phyloP scores from a whole-genome alignment of 495 filamentous ascomycete genomes.

The Aspergillus cavernicola region DNA sequence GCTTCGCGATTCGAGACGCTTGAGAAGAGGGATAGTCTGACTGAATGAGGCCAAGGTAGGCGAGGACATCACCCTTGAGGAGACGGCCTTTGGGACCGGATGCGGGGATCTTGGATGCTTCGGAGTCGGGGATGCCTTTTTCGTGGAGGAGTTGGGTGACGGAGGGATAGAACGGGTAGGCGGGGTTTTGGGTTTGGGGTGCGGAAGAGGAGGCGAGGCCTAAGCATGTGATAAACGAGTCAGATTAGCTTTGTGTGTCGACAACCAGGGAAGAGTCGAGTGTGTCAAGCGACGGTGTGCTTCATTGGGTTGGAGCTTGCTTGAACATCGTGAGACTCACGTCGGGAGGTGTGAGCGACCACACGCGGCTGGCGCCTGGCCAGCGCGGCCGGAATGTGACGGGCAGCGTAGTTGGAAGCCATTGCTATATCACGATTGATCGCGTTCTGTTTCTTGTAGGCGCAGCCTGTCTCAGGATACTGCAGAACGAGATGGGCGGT shows the following conservation, averaged over 20 bases:
- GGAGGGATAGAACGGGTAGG: constrained; percentile 80
- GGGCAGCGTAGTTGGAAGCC: constrained; percentile 36
- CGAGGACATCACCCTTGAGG: constrained; percentile 92
- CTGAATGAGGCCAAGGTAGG: constrained; percentile 75
- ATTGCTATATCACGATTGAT: constrained; percentile 23
- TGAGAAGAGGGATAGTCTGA: constrained; percentile 65
- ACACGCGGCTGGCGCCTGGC: constrained; percentile 37
- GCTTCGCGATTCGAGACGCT: constrained; percentile 64
- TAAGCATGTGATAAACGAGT: constrained; percentile 7
- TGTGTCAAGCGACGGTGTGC: background rate
- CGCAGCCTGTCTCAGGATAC: background rate
- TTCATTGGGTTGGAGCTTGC: background rate
- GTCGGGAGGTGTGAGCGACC: constrained; percentile 28
- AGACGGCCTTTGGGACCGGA: constrained; percentile 87
- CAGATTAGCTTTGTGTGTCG: background rate
- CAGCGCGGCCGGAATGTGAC: constrained; percentile 37
- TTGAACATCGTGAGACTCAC: constrained; percentile 31
- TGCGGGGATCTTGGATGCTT: constrained; percentile 73
- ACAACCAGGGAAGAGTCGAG: background rate
- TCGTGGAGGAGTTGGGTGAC: constrained; percentile 75
- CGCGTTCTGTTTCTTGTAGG: background rate
- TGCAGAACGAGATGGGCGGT: constrained; percentile 24
- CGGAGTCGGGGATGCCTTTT: constrained; percentile 67
- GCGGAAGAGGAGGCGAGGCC: constrained; percentile 36
- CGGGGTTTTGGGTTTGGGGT: constrained; percentile 59